These are phyloP conservation scores for Calvatia gigantea DNA, from an alignment of 768 basidiomycete species.

Conservation along the genomic window DNA sequence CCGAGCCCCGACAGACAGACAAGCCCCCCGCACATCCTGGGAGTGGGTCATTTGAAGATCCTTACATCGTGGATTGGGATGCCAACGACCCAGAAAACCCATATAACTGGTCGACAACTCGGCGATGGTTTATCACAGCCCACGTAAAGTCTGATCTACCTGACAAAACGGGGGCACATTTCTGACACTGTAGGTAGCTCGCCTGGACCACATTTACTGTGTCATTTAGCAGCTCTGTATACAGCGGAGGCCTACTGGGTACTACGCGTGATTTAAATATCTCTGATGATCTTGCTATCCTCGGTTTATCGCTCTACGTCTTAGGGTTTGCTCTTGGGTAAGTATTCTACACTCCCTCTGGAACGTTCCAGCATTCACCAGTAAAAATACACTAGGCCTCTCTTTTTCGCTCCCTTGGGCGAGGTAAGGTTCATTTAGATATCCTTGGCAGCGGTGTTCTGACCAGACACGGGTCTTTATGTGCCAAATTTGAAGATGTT, in stretches of 20 bases:
- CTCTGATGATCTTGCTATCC: slow-evolving; percentile 48
- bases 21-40: slow-evolving; percentile 34
- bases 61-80: slow-evolving; percentile 54
- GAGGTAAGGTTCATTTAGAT: slow-evolving; percentile 36
- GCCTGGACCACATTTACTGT: slow-evolving; percentile 53
- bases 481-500: slow-evolving; percentile 33
- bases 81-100: slow-evolving; percentile 49
- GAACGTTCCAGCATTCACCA: neutral
- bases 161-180: too few species aligned
- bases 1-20: neutral
- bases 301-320: slow-evolving; percentile 62
- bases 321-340: slow-evolving; percentile 60
- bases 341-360: slow-evolving; percentile 15
- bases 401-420: slow-evolving; percentile 56
- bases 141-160: slow-evolving; percentile 31
- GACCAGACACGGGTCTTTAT: slow-evolving; percentile 8
- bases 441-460: slow-evolving; percentile 10
- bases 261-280: slow-evolving; percentile 45
- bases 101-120: slow-evolving; percentile 46
- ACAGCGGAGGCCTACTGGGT: slow-evolving; percentile 45
- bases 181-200: too few species aligned
- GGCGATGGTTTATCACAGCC: slow-evolving; percentile 53
- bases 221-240: slow-evolving; percentile 57
- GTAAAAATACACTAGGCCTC: slow-evolving; percentile 30
- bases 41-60: slow-evolving; percentile 42